A percentile compares a stretch with the other conserved stretches of the same genome.
Conservation (phyloP, 345 rosid genomes). For the Citrus unshiu region DNA sequence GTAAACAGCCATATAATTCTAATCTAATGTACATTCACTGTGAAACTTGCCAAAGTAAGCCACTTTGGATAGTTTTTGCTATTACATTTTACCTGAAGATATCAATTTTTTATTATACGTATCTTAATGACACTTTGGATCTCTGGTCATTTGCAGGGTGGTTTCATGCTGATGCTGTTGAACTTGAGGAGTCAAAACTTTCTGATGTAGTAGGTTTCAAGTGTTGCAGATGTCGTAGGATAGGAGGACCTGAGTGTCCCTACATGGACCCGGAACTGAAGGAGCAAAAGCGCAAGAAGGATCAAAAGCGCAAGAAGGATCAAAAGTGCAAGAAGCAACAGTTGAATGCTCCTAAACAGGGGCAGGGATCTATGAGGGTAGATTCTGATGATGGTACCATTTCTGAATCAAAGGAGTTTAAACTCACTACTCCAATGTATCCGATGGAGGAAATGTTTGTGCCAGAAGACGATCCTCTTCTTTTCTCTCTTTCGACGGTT, state of each 20-base stretch:
- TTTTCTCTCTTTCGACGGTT: conserved; percentile 53
- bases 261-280: conserved; percentile 44
- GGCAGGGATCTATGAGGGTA: conserved; percentile 21
- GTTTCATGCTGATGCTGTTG: conserved; percentile 88
- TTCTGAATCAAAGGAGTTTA: conserved; percentile 41
- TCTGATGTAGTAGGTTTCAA: conserved; percentile 80
- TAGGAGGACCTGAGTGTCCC: conserved; percentile 80
- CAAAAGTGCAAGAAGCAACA: too few relatives aligned
- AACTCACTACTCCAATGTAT: conserved; percentile 33
- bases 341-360: conserved; percentile 38
- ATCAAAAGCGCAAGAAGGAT: conserved; percentile 39
- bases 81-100: conserved; percentile 1
- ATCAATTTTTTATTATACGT: not conserved
- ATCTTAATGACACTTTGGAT: conserved; percentile 8
- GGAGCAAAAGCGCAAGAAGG: conserved; percentile 43
- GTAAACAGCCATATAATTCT: conserved; percentile 58
- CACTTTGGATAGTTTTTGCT: conserved; percentile 12
- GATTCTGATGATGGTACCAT: conserved; percentile 48
- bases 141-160: conserved; percentile 53
- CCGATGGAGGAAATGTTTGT: conserved; percentile 36
- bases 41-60: conserved; percentile 73
- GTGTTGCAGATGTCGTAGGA: conserved; percentile 94
- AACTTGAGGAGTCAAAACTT: conserved; percentile 64
- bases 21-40: conserved; percentile 74
- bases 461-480: conserved; percentile 67